Conservation (phyloP, 352 stramenopile species). For the Globisporangium viniferum region DNA sequence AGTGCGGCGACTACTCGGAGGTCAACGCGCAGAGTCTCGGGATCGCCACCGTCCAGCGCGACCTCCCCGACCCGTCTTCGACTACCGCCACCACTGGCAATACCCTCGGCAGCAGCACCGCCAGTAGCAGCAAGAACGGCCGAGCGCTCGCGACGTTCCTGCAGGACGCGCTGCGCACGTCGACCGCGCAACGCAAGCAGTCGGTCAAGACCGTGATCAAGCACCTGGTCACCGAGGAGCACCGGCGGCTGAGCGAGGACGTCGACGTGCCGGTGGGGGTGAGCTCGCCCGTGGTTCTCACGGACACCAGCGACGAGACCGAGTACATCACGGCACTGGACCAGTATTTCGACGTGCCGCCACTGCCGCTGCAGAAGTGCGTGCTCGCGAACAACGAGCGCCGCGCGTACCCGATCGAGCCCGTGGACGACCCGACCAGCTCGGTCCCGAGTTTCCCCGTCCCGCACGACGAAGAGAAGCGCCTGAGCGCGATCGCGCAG, state of each 20-base stretch:
- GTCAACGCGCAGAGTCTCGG: not conserved
- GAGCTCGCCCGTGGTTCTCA: slow-evolving; percentile 1
- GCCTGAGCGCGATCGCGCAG: not conserved
- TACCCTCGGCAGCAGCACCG: not conserved
- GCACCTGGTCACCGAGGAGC: slow-evolving; percentile 24
- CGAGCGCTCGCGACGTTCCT: not conserved
- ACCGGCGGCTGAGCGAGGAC: not conserved
- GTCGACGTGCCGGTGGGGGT: not conserved
- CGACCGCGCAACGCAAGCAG: slow-evolving; percentile 7
- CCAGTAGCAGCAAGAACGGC: slow-evolving; percentile 8
- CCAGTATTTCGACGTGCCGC: not conserved
- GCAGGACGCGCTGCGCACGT: not conserved
- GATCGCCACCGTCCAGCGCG: not conserved
- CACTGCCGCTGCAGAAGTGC: slow-evolving; percentile 5
- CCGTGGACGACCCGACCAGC: not conserved
- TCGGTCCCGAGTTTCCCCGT: not conserved
- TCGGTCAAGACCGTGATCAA: slow-evolving; percentile 32
- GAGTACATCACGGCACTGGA: slow-evolving; percentile 20
- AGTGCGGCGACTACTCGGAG: not conserved
- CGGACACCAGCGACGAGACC: slow-evolving; percentile 14
- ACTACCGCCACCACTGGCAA: too few relatives aligned
- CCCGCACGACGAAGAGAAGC: not conserved
- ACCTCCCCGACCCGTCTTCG: not conserved
- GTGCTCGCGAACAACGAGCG: slow-evolving; percentile 21
- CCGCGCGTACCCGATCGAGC: slow-evolving; percentile 34